A percentile compares a stretch with the other conserved stretches of the same genome.
phyloP scores from a whole-genome alignment of 768 basidiomycete genomes.

The Mycena crocata region DNA sequence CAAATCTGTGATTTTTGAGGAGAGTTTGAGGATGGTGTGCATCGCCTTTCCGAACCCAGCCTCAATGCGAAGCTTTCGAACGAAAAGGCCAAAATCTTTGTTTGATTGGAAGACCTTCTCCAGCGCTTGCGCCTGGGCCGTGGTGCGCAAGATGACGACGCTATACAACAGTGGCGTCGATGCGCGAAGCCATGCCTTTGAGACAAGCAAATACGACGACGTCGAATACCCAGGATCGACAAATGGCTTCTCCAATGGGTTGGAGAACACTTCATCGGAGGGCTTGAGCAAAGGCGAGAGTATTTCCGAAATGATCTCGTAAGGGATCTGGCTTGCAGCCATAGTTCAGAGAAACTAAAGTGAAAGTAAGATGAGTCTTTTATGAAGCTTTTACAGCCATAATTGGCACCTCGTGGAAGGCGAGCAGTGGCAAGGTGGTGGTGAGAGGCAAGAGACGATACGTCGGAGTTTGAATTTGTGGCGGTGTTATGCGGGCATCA shows the following conservation, averaged over 20 bases:
- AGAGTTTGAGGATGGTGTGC: slow-evolving; percentile 1
- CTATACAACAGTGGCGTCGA: slow-evolving; percentile 20
- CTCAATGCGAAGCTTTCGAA: slow-evolving; percentile 7
- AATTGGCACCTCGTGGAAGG: too few species aligned
- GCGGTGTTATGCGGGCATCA: too few species aligned
- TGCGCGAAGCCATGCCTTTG: slow-evolving; percentile 24
- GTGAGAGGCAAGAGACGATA: too few species aligned
- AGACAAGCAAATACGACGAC: slow-evolving; percentile 17
- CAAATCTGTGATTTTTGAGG: slow-evolving; percentile 12
- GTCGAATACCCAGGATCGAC: slow-evolving; percentile 9
- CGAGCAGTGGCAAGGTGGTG: too few species aligned
- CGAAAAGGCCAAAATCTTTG: neutral
- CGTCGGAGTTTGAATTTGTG: too few species aligned
- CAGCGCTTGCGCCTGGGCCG: neutral
- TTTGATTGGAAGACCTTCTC: neutral
- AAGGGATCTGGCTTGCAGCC: neutral
- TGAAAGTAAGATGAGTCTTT: too few species aligned
- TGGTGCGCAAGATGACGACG: slow-evolving; percentile 21
- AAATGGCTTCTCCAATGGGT: slow-evolving; percentile 1
- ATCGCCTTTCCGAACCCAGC: slow-evolving; percentile 11
- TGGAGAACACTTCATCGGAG: slow-evolving; percentile 17
- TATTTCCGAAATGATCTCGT: slow-evolving; percentile 25
- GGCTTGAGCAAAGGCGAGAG: slow-evolving; percentile 10
- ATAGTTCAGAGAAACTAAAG: too few species aligned
- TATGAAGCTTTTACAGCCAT: too few species aligned